These are phyloP conservation scores for Naganishia vaughanmartiniae DNA, from an alignment of 768 basidiomycete genomes.

Conservation along the genomic window DNA sequence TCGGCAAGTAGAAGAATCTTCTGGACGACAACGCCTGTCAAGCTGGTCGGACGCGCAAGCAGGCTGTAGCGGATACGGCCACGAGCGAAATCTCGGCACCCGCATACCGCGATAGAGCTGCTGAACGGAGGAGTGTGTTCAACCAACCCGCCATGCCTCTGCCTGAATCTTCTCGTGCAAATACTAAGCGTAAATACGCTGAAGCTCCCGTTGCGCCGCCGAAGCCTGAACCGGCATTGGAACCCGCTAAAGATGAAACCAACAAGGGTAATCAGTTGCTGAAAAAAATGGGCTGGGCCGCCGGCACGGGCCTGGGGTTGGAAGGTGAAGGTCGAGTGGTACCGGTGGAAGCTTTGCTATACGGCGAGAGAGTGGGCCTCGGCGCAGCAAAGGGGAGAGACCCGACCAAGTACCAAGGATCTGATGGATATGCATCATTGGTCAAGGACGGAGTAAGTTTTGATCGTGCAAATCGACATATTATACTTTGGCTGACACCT, in stretches of 20 bases:
- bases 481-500: not conserved
- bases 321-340: constrained; percentile 80
- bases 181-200: constrained; percentile 57
- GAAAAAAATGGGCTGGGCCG: constrained; percentile 98
- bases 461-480: not conserved
- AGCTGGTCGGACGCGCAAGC: constrained; percentile 65
- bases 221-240: constrained; percentile 64
- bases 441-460: constrained; percentile 43
- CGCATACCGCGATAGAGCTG: constrained; percentile 93
- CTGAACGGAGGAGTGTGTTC: constrained; percentile 82
- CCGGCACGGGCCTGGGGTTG: constrained; percentile 79
- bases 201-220: constrained; percentile 62
- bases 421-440: constrained; percentile 38
- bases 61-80: constrained; percentile 61
- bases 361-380: constrained; percentile 80
- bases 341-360: constrained; percentile 74
- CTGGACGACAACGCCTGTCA: constrained; percentile 55
- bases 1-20: constrained; percentile 71
- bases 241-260: constrained; percentile 72
- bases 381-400: constrained; percentile 88
- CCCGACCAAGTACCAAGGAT: constrained; percentile 40
- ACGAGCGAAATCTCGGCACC: constrained; percentile 56
- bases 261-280: constrained; percentile 90
- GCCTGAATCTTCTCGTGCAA: constrained; percentile 55
- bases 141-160: constrained; percentile 85